Base-by-base conservation (phyloP, 306 rosid species). In the Gleditsia sinensis region DNA sequence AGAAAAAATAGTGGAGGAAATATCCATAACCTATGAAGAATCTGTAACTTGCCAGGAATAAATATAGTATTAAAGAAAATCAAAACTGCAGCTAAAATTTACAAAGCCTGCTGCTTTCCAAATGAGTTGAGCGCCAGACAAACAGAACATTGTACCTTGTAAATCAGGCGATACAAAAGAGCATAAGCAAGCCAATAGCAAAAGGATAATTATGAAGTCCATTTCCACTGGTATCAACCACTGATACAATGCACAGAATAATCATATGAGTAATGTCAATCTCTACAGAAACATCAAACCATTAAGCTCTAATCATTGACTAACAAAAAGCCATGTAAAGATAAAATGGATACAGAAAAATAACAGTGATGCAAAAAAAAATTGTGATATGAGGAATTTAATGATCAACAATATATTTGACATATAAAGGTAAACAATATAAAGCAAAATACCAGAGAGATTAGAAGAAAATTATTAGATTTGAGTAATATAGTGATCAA, bases 161-260 rank as follows among this genome's bases (percentile, higher is more conserved):
- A 50, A 4, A 86, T 94, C 96, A 61, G 96, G 58, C 71, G 84
- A 36, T 32, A 70, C 99, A 70, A 83, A 76, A 46, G 92, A 86
- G 66, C 59, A 81, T 51, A 88, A 76, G 90, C 81, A 89, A 77
- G 88, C 76, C 71, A 88, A 80, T 48, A 83, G 43, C 78, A 88
- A 65, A 69, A 83, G 58, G 57, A 75, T 71, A 78, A 86, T 54
- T 70, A 84, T 21, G 71, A 79, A 57, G 71, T 79, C 83, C 97
- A 94, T 94, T 75, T 81, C 83, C 84, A 78, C 83, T 34, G 76
- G 21, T 88, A 81, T 82, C 81, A 80, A 71, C 46, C 48, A 68
- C 72, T 20, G 33, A 42, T 7, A 34, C 74, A 72, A 85, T 63
- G 71, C 67, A 70, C 75, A 24, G n/a, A 74, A 54, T 51, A 55